Evolutionary conservation across 108 stramenopile species (phyloP).

Genomic region (Nitzschia putrida): DNA sequence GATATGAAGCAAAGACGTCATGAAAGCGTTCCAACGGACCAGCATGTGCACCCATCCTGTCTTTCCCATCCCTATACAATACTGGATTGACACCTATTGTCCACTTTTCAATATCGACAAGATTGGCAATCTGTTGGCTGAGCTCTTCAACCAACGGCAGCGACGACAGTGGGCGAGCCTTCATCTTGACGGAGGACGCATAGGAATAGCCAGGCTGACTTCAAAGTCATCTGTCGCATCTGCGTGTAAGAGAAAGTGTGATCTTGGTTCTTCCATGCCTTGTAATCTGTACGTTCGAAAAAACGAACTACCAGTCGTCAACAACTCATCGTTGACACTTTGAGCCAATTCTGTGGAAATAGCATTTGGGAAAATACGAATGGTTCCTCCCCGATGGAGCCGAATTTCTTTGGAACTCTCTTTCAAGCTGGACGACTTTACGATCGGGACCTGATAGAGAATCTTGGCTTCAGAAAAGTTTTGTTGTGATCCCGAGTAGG

Average conservation of each 20-base stretch:
- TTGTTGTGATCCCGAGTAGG: neutral
- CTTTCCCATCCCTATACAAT: slow-evolving; percentile 49
- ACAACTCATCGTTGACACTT: slow-evolving; percentile 10
- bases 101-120: slow-evolving; percentile 25
- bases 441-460: neutral
- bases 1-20: neutral
- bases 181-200: slow-evolving; percentile 25
- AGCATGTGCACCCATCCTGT: slow-evolving; percentile 63
- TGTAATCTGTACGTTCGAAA: slow-evolving; percentile 40
- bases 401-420: neutral
- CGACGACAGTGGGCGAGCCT: slow-evolving; percentile 24
- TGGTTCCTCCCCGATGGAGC: neutral
- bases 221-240: slow-evolving; percentile 21
- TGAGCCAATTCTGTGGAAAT: neutral
- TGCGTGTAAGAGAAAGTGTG: slow-evolving; percentile 35
- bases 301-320: neutral
- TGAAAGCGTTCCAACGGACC: slow-evolving; percentile 8
- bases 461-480: neutral
- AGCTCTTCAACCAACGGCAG: slow-evolving; percentile 23
- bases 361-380: slow-evolving; percentile 8
- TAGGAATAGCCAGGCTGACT: slow-evolving; percentile 39
- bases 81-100: slow-evolving; percentile 55
- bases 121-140: slow-evolving; percentile 9
- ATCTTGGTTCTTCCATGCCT: slow-evolving; percentile 26
- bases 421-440: neutral